Evolutionary conservation across 768 basidiomycete genomes (phyloP).

Genomic region (Porphyrellus cyaneotinctus): DNA sequence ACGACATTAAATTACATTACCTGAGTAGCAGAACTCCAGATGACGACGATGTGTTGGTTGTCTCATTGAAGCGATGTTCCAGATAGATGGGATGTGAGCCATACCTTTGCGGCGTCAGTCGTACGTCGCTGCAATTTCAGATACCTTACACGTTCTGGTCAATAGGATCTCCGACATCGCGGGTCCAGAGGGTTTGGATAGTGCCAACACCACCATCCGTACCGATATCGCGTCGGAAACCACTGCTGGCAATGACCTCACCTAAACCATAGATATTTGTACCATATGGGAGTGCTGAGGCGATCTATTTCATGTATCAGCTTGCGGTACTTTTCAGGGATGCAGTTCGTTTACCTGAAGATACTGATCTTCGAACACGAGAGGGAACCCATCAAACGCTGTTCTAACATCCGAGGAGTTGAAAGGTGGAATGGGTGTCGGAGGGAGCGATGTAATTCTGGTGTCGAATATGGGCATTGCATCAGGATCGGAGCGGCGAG

Average conservation of each 20-base stretch:
- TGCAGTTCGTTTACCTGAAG: constrained; percentile 46
- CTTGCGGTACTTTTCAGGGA: not conserved
- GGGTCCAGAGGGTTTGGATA: constrained; percentile 65
- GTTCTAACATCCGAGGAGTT: constrained; percentile 49
- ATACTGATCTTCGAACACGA: constrained; percentile 80
- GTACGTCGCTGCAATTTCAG: not conserved
- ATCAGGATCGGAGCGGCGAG: constrained; percentile 55
- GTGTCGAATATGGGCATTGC: constrained; percentile 67
- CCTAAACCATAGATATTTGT: constrained; percentile 80
- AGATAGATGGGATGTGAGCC: constrained; percentile 71
- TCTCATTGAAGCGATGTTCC: constrained; percentile 62
- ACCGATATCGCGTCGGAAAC: constrained; percentile 60
- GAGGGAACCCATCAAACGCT: constrained; percentile 57
- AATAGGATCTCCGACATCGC: constrained; percentile 58
- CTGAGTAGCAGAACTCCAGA: constrained; percentile 77
- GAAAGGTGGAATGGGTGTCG: constrained; percentile 55
- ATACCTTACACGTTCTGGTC: constrained; percentile 59
- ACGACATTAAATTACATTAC: constrained; percentile 29
- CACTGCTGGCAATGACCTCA: constrained; percentile 66
- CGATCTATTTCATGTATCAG: constrained; percentile 38
- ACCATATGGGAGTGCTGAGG: constrained; percentile 59
- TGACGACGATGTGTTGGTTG: constrained; percentile 48
- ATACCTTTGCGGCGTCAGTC: constrained; percentile 40
- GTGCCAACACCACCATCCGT: constrained; percentile 48
- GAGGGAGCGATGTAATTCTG: constrained; percentile 55